phyloP scores from a whole-genome alignment of 495 filamentous ascomycete species.

The Thozetella sp. region DNA sequence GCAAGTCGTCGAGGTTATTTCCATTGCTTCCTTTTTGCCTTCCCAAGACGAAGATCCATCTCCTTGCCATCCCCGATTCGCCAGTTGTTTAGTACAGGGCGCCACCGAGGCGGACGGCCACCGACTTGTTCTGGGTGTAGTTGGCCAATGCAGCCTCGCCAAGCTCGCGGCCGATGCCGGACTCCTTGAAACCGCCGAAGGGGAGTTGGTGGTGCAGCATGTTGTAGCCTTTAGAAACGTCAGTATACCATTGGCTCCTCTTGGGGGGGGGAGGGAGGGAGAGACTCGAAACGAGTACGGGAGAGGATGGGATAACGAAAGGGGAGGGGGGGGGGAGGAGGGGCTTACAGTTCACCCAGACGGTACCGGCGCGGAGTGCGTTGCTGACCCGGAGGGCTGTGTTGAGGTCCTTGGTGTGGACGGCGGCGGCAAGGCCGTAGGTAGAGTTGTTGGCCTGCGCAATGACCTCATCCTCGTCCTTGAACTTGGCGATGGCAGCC shows the following conservation, averaged over 20 bases:
- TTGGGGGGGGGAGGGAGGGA: too few species aligned
- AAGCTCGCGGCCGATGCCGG: conserved; percentile 90
- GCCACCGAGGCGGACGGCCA: conserved; percentile 52
- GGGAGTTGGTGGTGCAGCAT: conserved; percentile 74
- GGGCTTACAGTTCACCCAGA: conserved; percentile 88
- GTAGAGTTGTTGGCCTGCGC: conserved; percentile 76
- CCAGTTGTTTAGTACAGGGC: conserved; percentile 33
- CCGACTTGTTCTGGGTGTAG: conserved; percentile 79
- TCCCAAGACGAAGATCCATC: too few species aligned
- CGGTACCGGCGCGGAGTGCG: conserved; percentile 81
- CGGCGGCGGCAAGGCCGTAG: conserved; percentile 88
- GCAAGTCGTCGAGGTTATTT: not conserved
- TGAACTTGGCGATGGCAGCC: conserved; percentile 92
- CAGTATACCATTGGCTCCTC: conserved; percentile 5
- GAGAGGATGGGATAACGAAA: not conserved
- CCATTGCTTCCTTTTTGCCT: too few species aligned
- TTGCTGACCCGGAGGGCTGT: conserved; percentile 90
- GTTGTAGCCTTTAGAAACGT: conserved; percentile 53
- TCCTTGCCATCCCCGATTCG: not conserved
- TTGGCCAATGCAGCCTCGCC: conserved; percentile 91
- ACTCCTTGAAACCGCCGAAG: conserved; percentile 94
- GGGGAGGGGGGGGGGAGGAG: not conserved
- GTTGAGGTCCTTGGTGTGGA: conserved; percentile 93
- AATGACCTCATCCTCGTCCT: conserved; percentile 83
- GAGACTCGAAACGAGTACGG: not conserved